Base-by-base conservation (phyloP, 805 yeast genomes). In the Candida sanyiensis region DNA sequence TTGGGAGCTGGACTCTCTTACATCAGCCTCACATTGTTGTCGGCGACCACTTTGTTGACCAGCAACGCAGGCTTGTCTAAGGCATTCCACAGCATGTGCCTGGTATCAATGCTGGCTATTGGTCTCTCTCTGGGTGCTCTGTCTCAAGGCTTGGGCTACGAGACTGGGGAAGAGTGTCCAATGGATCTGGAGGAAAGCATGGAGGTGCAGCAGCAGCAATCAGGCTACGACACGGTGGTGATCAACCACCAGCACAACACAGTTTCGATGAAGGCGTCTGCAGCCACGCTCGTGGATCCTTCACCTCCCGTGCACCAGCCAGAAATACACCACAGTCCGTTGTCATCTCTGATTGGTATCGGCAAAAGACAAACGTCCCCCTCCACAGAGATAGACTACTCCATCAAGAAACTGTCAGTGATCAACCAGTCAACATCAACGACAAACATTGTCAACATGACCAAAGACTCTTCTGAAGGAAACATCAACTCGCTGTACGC, bases 1-100 rank as follows among this genome's bases (percentile, higher is more conserved):
- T 35, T 52, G 30, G 56, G 56, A 48, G 53, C 58, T 33, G 54
- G 57, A 13, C 50, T 54, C 38, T 40, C 46, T 12, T 36, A 40
- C 10, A 22, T 51, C 31, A 38, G 38, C 31, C 12, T 38, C 12
- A 28, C 30, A 4, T 28, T 23, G 7, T 36, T 28, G 23, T 11
- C 28, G 16, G 22, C 21, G 20, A 33, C 22, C 7, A 26, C 24
- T 11, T 5, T 28, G 11, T 15, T 31, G 24, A 29, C 18, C 10
- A 12, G 19, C 1, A 19, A 33, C 16, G 25, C 30, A 17, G 4
- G 13, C 1, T 17, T 46, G 8, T 24, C 44, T 22, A 37, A 43
- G 31, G 24, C 42, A 2, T 50, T 50, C 26, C 31, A 43, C 15
- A 33, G 32, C 15, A 7, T 45, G 16, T 26, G 26, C 7, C n/a